Conservation (phyloP, 192 early-diverging fungal species). For the Umbelopsis sp. region DNA sequence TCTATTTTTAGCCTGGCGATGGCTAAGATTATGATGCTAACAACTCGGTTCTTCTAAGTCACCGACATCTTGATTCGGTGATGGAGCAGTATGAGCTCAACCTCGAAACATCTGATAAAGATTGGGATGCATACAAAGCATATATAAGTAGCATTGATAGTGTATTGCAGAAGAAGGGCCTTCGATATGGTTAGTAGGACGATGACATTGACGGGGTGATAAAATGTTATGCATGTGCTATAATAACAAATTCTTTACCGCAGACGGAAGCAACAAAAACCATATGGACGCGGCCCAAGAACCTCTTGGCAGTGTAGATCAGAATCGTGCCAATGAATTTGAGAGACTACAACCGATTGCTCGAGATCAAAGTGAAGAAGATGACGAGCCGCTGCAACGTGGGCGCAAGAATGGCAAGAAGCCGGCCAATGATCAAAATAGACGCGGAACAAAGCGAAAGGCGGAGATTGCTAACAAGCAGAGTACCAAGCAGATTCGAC, state of each 20-base stretch:
- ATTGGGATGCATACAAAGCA: conserved; percentile 46
- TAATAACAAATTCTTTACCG: neutral
- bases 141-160: conserved; percentile 50
- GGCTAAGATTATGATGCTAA: neutral
- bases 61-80: conserved; percentile 39
- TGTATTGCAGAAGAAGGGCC: conserved; percentile 40
- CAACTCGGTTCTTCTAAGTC: conserved; percentile 32
- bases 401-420: neutral
- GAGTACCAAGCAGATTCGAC: conserved; percentile 7
- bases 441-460: conserved; percentile 16
- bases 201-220: neutral
- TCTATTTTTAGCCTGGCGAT: neutral
- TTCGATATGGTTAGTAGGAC: conserved; percentile 32
- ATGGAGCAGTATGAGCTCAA: conserved; percentile 28
- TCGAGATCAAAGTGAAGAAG: neutral
- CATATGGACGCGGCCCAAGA: neutral
- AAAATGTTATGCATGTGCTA: neutral
- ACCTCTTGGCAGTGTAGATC: neutral
- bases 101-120: conserved; percentile 23
- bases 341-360: conserved; percentile 6
- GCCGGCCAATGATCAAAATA: neutral
- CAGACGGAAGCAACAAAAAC: neutral
- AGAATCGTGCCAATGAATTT: neutral
- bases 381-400: neutral
- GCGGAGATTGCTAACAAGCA: neutral